A percentile compares a stretch with the other conserved stretches of the same genome.
Evolutionary conservation across 331 rosid species (phyloP).

Genomic region (Pyrus hybrid): DNA sequence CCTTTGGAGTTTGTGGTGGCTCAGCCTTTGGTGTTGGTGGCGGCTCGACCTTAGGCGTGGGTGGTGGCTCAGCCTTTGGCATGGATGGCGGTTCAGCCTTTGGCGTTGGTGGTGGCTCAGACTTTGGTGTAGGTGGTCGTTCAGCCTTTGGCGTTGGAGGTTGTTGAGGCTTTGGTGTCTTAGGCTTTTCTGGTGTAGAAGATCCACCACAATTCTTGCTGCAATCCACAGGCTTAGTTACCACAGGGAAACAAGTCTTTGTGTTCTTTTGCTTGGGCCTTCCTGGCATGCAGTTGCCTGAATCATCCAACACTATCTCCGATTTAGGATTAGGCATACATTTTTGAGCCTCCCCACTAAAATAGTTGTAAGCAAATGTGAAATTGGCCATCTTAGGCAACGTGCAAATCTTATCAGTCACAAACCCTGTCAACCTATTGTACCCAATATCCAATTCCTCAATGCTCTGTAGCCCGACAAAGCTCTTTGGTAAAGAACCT

Average conservation of each 20-base stretch:
- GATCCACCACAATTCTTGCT: conserved; percentile 30
- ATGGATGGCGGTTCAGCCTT: not conserved
- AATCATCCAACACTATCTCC: conserved; percentile 12
- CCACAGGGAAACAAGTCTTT: conserved; percentile 22
- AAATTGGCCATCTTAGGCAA: conserved; percentile 39
- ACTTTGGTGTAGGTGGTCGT: not conserved
- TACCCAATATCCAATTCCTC: conserved; percentile 29
- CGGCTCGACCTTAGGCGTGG: not conserved
- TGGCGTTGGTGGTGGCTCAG: not conserved
- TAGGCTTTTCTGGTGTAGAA: not conserved
- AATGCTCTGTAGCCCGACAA: conserved; percentile 24
- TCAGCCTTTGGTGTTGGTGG: not conserved
- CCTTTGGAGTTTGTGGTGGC: not conserved
- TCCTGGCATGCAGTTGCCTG: conserved; percentile 36
- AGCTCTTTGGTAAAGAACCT: conserved; percentile 36
- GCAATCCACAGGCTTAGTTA: conserved; percentile 43
- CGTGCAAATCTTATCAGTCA: conserved; percentile 31
- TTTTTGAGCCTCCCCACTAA: conserved; percentile 34
- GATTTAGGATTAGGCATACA: conserved; percentile 21
- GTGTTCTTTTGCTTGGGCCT: conserved; percentile 37
- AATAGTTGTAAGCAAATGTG: conserved; percentile 43
- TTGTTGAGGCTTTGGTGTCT: not conserved
- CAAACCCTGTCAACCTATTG: conserved; percentile 40
- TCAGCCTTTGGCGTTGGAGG: not conserved
- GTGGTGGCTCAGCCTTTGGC: not conserved